Evolutionary conservation across 192 early-diverging fungal genomes (phyloP), one percentile per base, ranked within the genome.

Genomic region (Entomortierella chlamydospora): DNA sequence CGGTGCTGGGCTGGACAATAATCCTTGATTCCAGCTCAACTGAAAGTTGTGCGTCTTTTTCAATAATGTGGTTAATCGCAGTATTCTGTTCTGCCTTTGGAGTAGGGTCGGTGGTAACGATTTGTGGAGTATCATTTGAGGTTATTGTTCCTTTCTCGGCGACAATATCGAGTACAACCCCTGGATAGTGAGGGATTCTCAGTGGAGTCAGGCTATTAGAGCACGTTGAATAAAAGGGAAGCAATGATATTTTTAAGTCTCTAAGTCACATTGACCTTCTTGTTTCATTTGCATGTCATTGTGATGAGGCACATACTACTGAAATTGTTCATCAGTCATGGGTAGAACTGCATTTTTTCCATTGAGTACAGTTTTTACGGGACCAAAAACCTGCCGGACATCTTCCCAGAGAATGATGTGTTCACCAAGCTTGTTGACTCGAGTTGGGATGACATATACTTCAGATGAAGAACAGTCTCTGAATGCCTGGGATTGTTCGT

Each of bases 351-450:
- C 41, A 11, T 37, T 23, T 6, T 43, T 15, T 13, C 49, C 58
- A 30, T 70, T 31, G 2, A 43, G 10, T 20, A 70, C 29, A 4
- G 4, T 50, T 6, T 26, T 4, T 1, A 59, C 68, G 5, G 55
- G 37, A 0, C 7, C 5, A 26, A 70, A 70, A 0, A 31, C 31
- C 3, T 31, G 25, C 39, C n/a, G 51, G 20, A 70, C 51, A 53
- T 61, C 68, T 6, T 31, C 25, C 68, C 68, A 70, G 39, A 61
- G 59, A 12, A 70, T 51, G 33, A 70, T 43, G 9, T 33, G 50
- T 29, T 62, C 18, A 0, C 34, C 30, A 4, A 43, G 23, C 1
- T 13, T 33, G 23, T 61, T 49, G 15, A 15, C 2, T 20, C 45
- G 12, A 47, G 45, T 20, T 11, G 45, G 45, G 15, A 47, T 47